Conservation (phyloP, 805 yeast species). For the Blastobotrys terrestris region DNA sequence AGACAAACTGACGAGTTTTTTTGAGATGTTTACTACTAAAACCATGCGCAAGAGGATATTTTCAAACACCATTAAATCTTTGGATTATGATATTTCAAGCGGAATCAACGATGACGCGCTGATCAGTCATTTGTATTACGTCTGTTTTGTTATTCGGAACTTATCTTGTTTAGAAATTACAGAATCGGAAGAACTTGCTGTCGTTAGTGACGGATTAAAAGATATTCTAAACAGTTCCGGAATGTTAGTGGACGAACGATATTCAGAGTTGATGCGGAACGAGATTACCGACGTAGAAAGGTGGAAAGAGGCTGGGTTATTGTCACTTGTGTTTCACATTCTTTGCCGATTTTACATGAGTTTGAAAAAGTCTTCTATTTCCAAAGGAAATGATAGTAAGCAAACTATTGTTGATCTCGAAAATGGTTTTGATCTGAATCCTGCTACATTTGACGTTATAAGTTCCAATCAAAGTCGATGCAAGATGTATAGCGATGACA, state of each 20-base stretch:
- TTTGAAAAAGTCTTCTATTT: background rate
- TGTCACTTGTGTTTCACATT: background rate
- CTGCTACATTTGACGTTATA: background rate
- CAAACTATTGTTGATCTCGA: background rate
- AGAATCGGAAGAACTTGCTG: background rate
- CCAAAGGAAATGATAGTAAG: background rate
- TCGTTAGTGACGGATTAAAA: background rate
- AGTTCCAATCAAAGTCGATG: background rate
- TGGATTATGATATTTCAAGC: background rate
- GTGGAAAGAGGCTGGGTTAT: background rate
- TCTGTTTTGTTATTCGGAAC: background rate
- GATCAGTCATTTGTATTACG: background rate
- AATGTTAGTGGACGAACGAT: background rate
- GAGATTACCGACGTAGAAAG: background rate
- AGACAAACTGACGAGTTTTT: background rate
- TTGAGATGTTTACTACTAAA: background rate
- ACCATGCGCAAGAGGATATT: background rate
- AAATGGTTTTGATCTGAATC: background rate
- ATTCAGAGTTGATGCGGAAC: background rate
- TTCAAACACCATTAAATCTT: background rate
- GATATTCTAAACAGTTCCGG: background rate
- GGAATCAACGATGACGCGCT: background rate
- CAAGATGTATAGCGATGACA: background rate
- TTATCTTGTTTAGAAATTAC: background rate
- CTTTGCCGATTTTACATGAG: background rate